phyloP scores from a whole-genome alignment of 1,284 basidiomycete species.

The Melampsora occidentalis region DNA sequence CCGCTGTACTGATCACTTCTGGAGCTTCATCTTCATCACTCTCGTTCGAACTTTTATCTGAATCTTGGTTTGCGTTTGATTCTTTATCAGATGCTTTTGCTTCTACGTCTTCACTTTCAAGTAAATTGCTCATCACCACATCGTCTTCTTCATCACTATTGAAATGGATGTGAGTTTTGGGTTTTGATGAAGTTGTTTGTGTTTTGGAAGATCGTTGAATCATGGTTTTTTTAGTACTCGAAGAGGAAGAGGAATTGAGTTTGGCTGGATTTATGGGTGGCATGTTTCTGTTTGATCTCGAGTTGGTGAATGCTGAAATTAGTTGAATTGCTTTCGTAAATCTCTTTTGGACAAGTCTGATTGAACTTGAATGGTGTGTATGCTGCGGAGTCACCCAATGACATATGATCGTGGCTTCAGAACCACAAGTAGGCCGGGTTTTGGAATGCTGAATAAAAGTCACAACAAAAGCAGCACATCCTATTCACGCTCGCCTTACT shows the following conservation, averaged over 20 bases:
- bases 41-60: not conserved
- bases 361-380: too few relatives aligned
- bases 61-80: not conserved
- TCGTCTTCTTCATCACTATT: constrained; percentile 60
- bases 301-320: not conserved
- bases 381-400: too few relatives aligned
- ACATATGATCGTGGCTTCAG: too few relatives aligned
- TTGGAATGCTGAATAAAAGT: too few relatives aligned
- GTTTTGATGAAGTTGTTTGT: not conserved
- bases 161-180: not conserved
- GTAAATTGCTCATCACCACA: not conserved
- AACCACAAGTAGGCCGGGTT: too few relatives aligned
- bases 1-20: constrained; percentile 25
- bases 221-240: not conserved
- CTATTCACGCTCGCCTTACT: too few relatives aligned
- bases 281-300: not conserved
- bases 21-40: constrained; percentile 19
- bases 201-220: not conserved
- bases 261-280: not conserved
- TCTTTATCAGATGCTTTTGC: not conserved
- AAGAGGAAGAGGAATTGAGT: not conserved
- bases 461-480: too few relatives aligned
- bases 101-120: too few relatives aligned
- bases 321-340: too few relatives aligned
- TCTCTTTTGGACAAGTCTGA: too few relatives aligned